Evolutionary conservation across 495 filamentous ascomycete genomes (phyloP).

Genomic region (Penicillium angulare): DNA sequence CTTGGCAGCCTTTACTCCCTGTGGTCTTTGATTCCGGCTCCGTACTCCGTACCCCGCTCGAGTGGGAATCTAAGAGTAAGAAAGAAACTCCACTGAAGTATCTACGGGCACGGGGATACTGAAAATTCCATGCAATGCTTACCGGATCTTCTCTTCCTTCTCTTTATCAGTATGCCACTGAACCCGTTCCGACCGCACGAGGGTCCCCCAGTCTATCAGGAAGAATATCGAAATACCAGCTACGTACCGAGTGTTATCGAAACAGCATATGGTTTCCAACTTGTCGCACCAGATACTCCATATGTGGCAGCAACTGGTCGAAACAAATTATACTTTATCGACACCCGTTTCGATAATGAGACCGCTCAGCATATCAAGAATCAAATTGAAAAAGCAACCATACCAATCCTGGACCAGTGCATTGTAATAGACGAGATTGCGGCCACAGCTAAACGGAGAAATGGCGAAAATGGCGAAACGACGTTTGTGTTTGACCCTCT

Average conservation of each 20-base stretch:
- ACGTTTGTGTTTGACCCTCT: slow-evolving; percentile 14
- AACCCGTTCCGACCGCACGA: background rate
- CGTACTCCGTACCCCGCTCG: background rate
- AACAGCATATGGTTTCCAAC: slow-evolving; percentile 10
- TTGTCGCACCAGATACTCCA: slow-evolving; percentile 19
- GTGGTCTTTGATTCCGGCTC: background rate
- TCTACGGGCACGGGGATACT: background rate
- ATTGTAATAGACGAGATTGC: slow-evolving; percentile 12
- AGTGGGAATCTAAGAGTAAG: background rate
- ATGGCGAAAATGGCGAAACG: slow-evolving; percentile 10
- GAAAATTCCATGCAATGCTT: background rate
- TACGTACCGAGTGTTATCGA: slow-evolving; percentile 11
- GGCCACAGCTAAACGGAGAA: slow-evolving; percentile 12
- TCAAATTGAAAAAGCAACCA: slow-evolving; percentile 15
- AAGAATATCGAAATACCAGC: slow-evolving; percentile 13
- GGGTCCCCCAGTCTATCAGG: slow-evolving; percentile 1
- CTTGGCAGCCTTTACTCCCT: no score
- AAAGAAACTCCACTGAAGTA: background rate
- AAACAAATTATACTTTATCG: slow-evolving; percentile 16
- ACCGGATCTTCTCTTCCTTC: slow-evolving; percentile 1
- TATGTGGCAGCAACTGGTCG: slow-evolving; percentile 11
- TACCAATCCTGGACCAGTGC: slow-evolving; percentile 7
- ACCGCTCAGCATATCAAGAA: slow-evolving; percentile 15
- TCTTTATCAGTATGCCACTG: background rate
- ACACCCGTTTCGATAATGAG: slow-evolving; percentile 15